Evolutionary conservation across 345 rosid species (phyloP).

Genomic region (Dipteronia dyeriana): DNA sequence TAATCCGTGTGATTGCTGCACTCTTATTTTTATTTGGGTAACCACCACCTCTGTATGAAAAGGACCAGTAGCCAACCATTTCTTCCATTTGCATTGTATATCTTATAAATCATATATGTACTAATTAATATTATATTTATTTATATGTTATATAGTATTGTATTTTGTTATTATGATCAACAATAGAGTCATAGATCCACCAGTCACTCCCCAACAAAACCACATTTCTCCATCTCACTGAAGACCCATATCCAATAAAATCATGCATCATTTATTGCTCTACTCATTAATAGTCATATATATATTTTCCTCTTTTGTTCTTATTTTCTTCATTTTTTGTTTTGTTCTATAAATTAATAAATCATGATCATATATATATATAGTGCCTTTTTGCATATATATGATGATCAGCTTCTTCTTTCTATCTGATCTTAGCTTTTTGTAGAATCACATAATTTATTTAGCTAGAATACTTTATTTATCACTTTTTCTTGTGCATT

Average conservation of each 20-base stretch:
- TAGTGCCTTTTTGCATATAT: background rate
- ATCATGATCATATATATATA: background rate
- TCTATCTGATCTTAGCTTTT: conserved; percentile 13
- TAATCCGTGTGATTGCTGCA: conserved; percentile 31
- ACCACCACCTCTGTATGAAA: conserved; percentile 33
- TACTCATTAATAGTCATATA: background rate
- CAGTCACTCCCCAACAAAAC: conserved; percentile 35
- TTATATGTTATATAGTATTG: conserved; percentile 10
- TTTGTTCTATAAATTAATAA: too few species aligned
- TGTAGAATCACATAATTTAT: conserved; percentile 23
- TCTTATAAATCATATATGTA: conserved; percentile 11
- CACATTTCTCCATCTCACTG: conserved; percentile 23
- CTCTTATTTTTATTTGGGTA: conserved; percentile 24
- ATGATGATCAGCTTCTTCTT: background rate
- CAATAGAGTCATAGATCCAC: conserved; percentile 24
- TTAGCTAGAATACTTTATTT: conserved; percentile 15
- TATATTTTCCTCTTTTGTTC: background rate
- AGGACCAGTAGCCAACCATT: conserved; percentile 40
- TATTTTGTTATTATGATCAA: conserved; percentile 19
- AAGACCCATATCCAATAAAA: conserved; percentile 17
- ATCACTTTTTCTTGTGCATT: conserved; percentile 11
- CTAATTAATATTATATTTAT: background rate
- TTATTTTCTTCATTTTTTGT: background rate
- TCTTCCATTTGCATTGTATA: conserved; percentile 28
- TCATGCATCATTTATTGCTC: conserved; percentile 18